A percentile compares a stretch with the other conserved stretches of the same genome.
Conservation (phyloP, 805 yeast genomes). For the Saccharomycopsis olivae region DNA sequence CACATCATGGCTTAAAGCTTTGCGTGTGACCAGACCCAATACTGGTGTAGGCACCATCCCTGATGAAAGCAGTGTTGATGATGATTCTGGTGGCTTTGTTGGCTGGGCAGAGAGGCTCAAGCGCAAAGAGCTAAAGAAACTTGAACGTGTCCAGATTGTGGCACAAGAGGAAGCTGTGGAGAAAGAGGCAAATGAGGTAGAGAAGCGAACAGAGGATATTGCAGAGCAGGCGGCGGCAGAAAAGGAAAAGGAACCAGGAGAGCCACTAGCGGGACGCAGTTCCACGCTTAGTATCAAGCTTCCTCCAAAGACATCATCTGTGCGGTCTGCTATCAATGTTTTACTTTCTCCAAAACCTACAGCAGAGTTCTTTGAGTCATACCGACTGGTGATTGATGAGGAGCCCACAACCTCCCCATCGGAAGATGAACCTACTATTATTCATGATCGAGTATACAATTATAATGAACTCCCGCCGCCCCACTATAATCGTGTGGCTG, state of each 20-base stretch:
- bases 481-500: slow-evolving; percentile 24
- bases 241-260: background rate
- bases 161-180: background rate
- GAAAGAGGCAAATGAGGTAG: background rate
- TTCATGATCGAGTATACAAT: slow-evolving; percentile 72
- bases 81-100: background rate
- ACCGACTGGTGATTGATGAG: slow-evolving; percentile 1
- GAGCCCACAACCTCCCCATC: background rate
- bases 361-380: slow-evolving; percentile 29
- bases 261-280: too few species aligned
- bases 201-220: too few species aligned
- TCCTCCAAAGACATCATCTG: slow-evolving; percentile 40
- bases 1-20: too few species aligned
- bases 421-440: slow-evolving; percentile 39
- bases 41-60: background rate
- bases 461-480: slow-evolving; percentile 57
- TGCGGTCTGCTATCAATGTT: slow-evolving; percentile 41
- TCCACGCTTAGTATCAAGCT: slow-evolving; percentile 13
- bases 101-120: too few species aligned
- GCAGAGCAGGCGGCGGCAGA: too few species aligned
- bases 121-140: background rate
- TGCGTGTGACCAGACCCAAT: too few species aligned
- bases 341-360: slow-evolving; percentile 48
- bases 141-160: background rate
- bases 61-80: background rate